Base-by-base conservation (phyloP, 2,329 filamentous ascomycete genomes). In the Talaromyces atroroseus region DNA sequence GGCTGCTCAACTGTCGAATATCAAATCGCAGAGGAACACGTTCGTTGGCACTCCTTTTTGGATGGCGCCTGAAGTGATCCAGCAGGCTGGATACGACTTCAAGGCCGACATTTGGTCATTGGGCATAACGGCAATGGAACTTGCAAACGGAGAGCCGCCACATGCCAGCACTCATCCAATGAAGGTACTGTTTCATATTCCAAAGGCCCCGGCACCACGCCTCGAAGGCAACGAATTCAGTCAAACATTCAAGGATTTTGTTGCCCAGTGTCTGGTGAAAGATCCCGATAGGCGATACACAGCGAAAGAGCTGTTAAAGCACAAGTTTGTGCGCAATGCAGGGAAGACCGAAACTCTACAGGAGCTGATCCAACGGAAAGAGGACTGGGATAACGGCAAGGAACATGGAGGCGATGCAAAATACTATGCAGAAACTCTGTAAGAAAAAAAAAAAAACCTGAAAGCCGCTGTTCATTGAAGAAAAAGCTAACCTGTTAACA, bases 11-110 rank as follows among this genome's bases (percentile, higher is more conserved):
- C 80, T 99, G 66, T 95, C 90, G 59, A 96, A 96, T 69, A 95
- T 97, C 76, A 96, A 96, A 74, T 96, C 92, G 2, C 91, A 96
- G 72, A 85, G 94, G 54, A 92, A 97, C 73, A 99, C 94, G 0
- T 97, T 99, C 67, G 94, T 99, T 20, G 94, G 94, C 20, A 97
- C 92, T 0, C 94, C 94, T 0, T 96, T 95, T 69, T 96, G 91
- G 91, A 95, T 96, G 91, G 91, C 91, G 0, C 91, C 91, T 1
- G 91, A 96, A 69, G 91, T 96, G 36, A 96, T 96, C 63, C 87
- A 95, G 70, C 90, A 95, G 73, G 84, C 89, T 61, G 83, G 83
- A 44, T 86, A 87, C 63, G 90, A 92, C 71, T 94, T 90, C 76
- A 94, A 94, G 73, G 91, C 91, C 5, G 91, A 96, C 67, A 91